Evolutionary conservation across 164 flowering plant species (phyloP).

Genomic region (Berberis thunbergii): DNA sequence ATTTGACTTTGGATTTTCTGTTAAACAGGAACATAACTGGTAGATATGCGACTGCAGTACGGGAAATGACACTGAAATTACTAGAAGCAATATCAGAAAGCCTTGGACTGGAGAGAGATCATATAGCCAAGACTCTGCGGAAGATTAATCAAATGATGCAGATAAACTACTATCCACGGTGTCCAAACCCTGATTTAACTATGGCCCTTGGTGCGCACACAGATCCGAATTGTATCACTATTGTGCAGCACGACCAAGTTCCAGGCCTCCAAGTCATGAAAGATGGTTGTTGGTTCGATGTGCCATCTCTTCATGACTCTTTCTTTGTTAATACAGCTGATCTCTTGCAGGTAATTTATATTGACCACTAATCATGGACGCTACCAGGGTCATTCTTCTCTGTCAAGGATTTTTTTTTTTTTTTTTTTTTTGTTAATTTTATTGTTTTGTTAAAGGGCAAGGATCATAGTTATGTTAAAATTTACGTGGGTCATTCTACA

Average conservation of each 20-base stretch:
- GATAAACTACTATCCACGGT: slow-evolving; percentile 65
- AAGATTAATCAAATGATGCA: slow-evolving; percentile 70
- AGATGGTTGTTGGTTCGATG: slow-evolving; percentile 32
- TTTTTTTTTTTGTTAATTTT: no score
- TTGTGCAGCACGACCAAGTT: slow-evolving; percentile 59
- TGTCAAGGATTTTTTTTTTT: no score
- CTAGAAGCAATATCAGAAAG: slow-evolving; percentile 62
- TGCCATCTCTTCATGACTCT: slow-evolving; percentile 2
- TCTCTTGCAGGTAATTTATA: slow-evolving; percentile 6
- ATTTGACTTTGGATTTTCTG: not conserved
- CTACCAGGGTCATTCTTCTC: not conserved
- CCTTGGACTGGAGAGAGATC: slow-evolving; percentile 38
- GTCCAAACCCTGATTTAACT: slow-evolving; percentile 70
- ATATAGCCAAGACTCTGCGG: slow-evolving; percentile 27
- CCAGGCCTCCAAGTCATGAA: slow-evolving; percentile 53
- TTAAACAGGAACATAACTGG: slow-evolving; percentile 18
- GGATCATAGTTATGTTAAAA: no score
- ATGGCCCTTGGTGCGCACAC: slow-evolving; percentile 56
- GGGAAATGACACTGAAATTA: slow-evolving; percentile 32
- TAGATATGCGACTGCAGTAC: slow-evolving; percentile 29
- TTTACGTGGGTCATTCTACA: no score
- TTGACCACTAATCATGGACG: not conserved
- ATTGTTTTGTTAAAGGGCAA: no score
- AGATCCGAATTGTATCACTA: slow-evolving; percentile 50
- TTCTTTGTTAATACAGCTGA: slow-evolving; percentile 7